phyloP scores from a whole-genome alignment of 768 basidiomycete genomes.

The Melanogaster broomeanus region DNA sequence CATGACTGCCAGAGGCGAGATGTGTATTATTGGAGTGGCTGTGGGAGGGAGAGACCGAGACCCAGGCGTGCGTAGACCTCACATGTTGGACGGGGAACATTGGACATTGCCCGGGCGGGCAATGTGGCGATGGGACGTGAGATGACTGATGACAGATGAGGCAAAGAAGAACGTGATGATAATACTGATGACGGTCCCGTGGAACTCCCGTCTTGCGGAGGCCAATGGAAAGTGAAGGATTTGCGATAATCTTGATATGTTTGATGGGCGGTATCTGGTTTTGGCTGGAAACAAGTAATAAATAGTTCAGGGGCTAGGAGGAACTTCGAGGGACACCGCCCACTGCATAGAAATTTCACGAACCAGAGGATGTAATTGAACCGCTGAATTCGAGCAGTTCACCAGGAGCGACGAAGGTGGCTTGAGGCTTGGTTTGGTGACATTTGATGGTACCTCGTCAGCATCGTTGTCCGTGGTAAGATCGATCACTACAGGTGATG shows the following conservation, averaged over 20 bases:
- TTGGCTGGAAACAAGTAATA: constrained; percentile 8
- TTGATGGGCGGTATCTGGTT: neutral
- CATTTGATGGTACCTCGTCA: constrained; percentile 1
- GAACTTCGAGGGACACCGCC: neutral
- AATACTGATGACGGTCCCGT: neutral
- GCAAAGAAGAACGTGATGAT: neutral
- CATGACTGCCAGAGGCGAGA: constrained; percentile 12
- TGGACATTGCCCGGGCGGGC: neutral
- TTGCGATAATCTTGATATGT: constrained; percentile 1
- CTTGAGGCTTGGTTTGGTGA: neutral
- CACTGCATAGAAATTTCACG: constrained; percentile 3
- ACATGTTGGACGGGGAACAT: neutral
- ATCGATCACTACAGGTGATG: constrained; percentile 18
- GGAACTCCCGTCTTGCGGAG: neutral
- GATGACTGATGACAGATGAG: neutral
- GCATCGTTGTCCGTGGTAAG: constrained; percentile 15
- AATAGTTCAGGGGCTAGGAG: neutral
- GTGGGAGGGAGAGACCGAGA: constrained; percentile 2
- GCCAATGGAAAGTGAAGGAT: neutral
- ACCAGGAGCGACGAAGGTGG: neutral
- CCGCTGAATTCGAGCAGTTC: neutral
- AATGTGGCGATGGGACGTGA: neutral
- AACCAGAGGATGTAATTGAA: constrained; percentile 4
- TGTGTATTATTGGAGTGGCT: constrained; percentile 1
- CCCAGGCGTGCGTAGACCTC: constrained; percentile 1